These are phyloP conservation scores for Chlamydomonas urium DNA, from an alignment of 139 green algal genomes.

Conservation along the genomic window DNA sequence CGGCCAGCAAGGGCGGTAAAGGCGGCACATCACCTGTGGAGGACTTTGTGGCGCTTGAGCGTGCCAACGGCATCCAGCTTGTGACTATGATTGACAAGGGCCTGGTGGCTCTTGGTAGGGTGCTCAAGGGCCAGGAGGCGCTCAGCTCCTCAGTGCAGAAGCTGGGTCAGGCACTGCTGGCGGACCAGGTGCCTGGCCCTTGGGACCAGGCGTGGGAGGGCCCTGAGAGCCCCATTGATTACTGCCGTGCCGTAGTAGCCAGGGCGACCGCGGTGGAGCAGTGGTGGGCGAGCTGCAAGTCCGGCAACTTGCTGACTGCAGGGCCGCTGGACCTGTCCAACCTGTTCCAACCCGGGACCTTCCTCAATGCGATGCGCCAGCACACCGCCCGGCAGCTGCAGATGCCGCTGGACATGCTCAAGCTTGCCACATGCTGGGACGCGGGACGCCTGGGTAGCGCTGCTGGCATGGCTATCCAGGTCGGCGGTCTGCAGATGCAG, in stretches of 20 bases:
- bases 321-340: conserved; percentile 45
- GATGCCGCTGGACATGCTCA: conserved; percentile 53
- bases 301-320: conserved; percentile 28
- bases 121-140: conserved; percentile 36
- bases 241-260: conserved; percentile 48
- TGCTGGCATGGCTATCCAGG: conserved; percentile 8
- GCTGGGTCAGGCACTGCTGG: conserved; percentile 41
- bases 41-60: conserved; percentile 59
- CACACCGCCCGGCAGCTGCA: conserved; percentile 39
- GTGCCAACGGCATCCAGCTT: conserved; percentile 27
- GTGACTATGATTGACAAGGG: conserved; percentile 33
- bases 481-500: conserved; percentile 28
- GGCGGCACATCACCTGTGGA: conserved; percentile 13
- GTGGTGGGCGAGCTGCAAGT: conserved; percentile 14
- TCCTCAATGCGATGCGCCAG: conserved; percentile 74
- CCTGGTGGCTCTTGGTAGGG: conserved; percentile 33
- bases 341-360: conserved; percentile 58
- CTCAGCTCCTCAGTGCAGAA: conserved; percentile 37
- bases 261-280: conserved; percentile 41
- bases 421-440: conserved; percentile 59
- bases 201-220: conserved; percentile 56
- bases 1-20: background rate
- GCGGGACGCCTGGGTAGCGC: conserved; percentile 9
- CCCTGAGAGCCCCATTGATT: conserved; percentile 46
- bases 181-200: conserved; percentile 40